These are phyloP conservation scores for Beta macrorhiza DNA, from an alignment of 179 eudicot genomes.

Conservation along the genomic window DNA sequence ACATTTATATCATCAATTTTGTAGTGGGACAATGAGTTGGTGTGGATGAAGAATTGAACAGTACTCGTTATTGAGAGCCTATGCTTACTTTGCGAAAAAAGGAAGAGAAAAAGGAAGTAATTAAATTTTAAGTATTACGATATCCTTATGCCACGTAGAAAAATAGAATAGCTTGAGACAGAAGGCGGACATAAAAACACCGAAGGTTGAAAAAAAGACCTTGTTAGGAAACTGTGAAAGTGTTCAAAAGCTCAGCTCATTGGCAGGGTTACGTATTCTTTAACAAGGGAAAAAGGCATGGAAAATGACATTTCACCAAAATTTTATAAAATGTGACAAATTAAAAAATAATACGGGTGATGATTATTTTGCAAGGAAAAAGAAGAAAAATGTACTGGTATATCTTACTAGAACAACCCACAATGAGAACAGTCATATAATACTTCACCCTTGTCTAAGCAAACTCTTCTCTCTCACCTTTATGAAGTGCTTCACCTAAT, in stretches of 20 bases:
- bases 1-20: constrained; percentile 3
- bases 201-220: constrained; percentile 12
- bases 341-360: not conserved
- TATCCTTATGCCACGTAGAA: constrained; percentile 2
- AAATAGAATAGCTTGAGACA: constrained; percentile 18
- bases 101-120: constrained; percentile 2
- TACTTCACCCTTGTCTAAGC: constrained; percentile 75
- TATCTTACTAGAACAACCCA: not conserved
- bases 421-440: not conserved
- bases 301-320: constrained; percentile 61
- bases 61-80: constrained; percentile 15
- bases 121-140: not conserved
- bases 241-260: constrained; percentile 9
- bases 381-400: not conserved
- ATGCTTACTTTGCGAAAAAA: constrained; percentile 13
- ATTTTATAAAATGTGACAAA: constrained; percentile 29
- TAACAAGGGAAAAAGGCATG: constrained; percentile 35
- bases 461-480: constrained; percentile 35
- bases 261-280: constrained; percentile 27
- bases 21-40: constrained; percentile 16
- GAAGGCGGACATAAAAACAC: constrained; percentile 22
- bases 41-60: constrained; percentile 16
- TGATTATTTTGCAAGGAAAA: constrained; percentile 44
- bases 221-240: constrained; percentile 25
- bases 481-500: constrained; percentile 33